Conservation (phyloP, 2,329 filamentous ascomycete genomes). For the Teratosphaeria viscida region DNA sequence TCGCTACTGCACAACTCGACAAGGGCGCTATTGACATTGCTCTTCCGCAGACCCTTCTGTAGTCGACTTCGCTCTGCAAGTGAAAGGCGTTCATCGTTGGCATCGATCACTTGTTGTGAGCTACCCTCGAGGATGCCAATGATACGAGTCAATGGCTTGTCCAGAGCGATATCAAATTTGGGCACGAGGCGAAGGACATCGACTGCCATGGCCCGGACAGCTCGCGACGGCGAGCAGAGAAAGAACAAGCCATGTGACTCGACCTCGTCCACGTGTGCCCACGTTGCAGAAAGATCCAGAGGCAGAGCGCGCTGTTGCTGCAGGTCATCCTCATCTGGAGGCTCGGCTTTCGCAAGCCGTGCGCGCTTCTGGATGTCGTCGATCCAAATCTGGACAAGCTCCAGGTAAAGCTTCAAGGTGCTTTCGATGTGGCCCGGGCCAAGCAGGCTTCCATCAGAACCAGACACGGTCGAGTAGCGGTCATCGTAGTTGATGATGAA, state of each 20-base stretch:
- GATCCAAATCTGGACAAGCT: conserved; percentile 92
- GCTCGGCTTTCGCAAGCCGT: conserved; percentile 57
- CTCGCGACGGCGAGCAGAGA: conserved; percentile 84
- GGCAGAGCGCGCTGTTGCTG: conserved; percentile 13
- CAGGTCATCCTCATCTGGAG: conserved; percentile 47
- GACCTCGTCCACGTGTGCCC: conserved; percentile 90
- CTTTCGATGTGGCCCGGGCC: conserved; percentile 90
- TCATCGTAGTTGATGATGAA: conserved; percentile 99
- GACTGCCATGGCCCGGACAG: conserved; percentile 81
- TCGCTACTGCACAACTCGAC: conserved; percentile 95
- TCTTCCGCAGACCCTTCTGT: conserved; percentile 79
- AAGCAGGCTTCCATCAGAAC: conserved; percentile 76
- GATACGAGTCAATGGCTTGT: conserved; percentile 64
- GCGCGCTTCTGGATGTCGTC: conserved; percentile 87
- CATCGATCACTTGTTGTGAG: conserved; percentile 76
- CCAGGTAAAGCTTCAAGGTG: conserved; percentile 83
- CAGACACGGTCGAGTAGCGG: conserved; percentile 88
- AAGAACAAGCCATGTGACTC: conserved; percentile 97
- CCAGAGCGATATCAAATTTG: conserved; percentile 83
- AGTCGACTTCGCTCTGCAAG: conserved; percentile 86
- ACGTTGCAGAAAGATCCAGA: conserved; percentile 75
- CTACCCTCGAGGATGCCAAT: conserved; percentile 90
- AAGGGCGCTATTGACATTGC: conserved; percentile 71
- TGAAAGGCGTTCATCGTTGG: conserved; percentile 83
- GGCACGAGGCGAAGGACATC: conserved; percentile 85